Evolutionary conservation across 179 eudicot genomes (phyloP).

Genomic region (Vitellaria paradoxa): DNA sequence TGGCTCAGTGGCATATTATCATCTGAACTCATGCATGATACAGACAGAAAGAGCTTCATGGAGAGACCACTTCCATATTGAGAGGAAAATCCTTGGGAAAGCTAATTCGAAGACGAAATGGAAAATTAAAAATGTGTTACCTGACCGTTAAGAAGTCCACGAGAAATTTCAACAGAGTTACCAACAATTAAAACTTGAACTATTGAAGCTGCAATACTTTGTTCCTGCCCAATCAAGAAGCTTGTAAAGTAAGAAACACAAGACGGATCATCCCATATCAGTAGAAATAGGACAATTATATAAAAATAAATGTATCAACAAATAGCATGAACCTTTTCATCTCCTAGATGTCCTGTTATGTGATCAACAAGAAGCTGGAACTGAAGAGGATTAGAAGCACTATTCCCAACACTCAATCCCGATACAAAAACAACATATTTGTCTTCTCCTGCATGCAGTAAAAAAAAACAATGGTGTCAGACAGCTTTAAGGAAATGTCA

Average conservation of each 20-base stretch:
- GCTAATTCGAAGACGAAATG: not conserved
- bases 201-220: slow-evolving; percentile 74
- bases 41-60: no score
- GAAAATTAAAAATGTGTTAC: slow-evolving; percentile 25
- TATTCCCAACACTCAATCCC: slow-evolving; percentile 72
- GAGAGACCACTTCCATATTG: not conserved
- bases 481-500: not conserved
- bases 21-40: no score
- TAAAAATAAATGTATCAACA: not conserved
- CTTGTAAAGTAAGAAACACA: slow-evolving; percentile 5
- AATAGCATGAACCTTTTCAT: slow-evolving; percentile 56
- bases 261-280: slow-evolving; percentile 2
- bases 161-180: slow-evolving; percentile 71
- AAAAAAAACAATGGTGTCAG: not conserved
- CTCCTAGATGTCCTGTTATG: slow-evolving; percentile 93
- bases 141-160: slow-evolving; percentile 76
- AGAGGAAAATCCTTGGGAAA: not conserved
- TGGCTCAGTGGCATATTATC: no score
- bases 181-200: slow-evolving; percentile 97
- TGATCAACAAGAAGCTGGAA: slow-evolving; percentile 93
- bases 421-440: slow-evolving; percentile 83
- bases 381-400: slow-evolving; percentile 73
- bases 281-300: not conserved
- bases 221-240: slow-evolving; percentile 56
- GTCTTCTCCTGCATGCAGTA: slow-evolving; percentile 63